Evolutionary conservation across 2,329 filamentous ascomycete species (phyloP).

Genomic region (Dothistroma pini): DNA sequence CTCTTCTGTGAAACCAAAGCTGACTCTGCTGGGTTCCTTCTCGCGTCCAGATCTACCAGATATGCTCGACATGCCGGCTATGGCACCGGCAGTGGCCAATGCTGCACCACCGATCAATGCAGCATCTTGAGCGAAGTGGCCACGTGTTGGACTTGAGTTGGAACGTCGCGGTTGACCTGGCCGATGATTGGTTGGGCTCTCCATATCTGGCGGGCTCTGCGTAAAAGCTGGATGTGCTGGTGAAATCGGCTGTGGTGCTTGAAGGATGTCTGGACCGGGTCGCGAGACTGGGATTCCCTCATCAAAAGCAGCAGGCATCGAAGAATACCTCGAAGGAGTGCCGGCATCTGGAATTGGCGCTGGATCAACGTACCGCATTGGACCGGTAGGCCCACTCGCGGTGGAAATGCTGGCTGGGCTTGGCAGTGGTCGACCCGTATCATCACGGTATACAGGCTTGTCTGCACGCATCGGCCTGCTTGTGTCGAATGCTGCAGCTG

Average conservation of each 20-base stretch:
- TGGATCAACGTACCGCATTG: constrained; percentile 64
- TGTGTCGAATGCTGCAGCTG: constrained; percentile 40
- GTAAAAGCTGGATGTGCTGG: constrained; percentile 52
- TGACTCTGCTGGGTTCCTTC: constrained; percentile 43
- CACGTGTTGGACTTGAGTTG: constrained; percentile 31
- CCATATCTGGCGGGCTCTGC: constrained; percentile 14
- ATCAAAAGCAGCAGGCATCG: constrained; percentile 32
- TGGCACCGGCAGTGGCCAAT: constrained; percentile 35
- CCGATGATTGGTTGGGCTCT: not conserved
- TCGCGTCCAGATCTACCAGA: constrained; percentile 23
- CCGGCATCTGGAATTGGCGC: constrained; percentile 63
- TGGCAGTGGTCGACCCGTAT: constrained; percentile 44
- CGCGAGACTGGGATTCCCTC: constrained; percentile 42
- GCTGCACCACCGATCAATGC: constrained; percentile 44
- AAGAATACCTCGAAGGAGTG: constrained; percentile 43
- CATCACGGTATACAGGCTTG: constrained; percentile 19
- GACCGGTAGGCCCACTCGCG: constrained; percentile 48
- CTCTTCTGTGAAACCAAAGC: constrained; percentile 56
- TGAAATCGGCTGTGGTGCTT: constrained; percentile 76
- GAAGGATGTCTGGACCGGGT: constrained; percentile 65
- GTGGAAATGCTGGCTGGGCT: constrained; percentile 15
- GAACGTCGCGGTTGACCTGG: constrained; percentile 33
- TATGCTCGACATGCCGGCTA: constrained; percentile 25
- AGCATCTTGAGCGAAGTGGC: constrained; percentile 35
- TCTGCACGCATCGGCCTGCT: constrained; percentile 30